These are phyloP conservation scores for Drosera spatulata DNA, from an alignment of 179 eudicot genomes.

Conservation along the genomic window DNA sequence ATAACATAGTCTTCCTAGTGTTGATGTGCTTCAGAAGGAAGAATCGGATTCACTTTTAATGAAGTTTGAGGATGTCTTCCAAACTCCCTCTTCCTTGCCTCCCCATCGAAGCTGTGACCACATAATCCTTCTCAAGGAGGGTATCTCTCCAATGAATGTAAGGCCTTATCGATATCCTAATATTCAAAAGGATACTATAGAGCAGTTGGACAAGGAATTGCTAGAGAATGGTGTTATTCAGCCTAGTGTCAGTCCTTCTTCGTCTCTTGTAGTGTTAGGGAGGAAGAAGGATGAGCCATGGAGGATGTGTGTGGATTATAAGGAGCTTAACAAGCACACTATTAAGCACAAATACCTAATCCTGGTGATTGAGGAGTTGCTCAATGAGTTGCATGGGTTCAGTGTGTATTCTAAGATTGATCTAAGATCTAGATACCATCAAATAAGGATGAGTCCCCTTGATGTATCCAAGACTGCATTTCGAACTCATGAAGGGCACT, in stretches of 20 bases:
- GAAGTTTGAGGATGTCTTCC: too few relatives aligned
- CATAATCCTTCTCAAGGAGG: too few relatives aligned
- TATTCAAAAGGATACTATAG: too few relatives aligned
- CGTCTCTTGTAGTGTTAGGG: constrained; percentile 1
- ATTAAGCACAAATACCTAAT: constrained; percentile 5
- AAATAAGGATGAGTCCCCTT: too few relatives aligned
- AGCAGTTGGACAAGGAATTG: background rate
- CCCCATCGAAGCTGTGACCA: too few relatives aligned
- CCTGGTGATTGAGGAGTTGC: constrained; percentile 1
- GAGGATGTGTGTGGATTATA: constrained; percentile 5
- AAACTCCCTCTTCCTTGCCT: too few relatives aligned
- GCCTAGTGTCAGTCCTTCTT: constrained; percentile 1
- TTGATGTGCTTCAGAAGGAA: too few relatives aligned
- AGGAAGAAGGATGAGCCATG: background rate
- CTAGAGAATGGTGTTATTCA: background rate
- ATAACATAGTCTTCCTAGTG: too few relatives aligned
- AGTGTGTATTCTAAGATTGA: background rate
- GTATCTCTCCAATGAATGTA: background rate
- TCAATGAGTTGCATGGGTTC: background rate
- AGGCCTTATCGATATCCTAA: too few relatives aligned
- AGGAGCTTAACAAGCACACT: background rate
- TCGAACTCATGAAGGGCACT: too few relatives aligned
- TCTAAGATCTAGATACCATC: background rate
- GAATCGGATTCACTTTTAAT: too few relatives aligned
- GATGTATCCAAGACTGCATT: too few relatives aligned